phyloP scores from a whole-genome alignment of 2,329 filamentous ascomycete genomes.

The Alternaria angustiovoidea region DNA sequence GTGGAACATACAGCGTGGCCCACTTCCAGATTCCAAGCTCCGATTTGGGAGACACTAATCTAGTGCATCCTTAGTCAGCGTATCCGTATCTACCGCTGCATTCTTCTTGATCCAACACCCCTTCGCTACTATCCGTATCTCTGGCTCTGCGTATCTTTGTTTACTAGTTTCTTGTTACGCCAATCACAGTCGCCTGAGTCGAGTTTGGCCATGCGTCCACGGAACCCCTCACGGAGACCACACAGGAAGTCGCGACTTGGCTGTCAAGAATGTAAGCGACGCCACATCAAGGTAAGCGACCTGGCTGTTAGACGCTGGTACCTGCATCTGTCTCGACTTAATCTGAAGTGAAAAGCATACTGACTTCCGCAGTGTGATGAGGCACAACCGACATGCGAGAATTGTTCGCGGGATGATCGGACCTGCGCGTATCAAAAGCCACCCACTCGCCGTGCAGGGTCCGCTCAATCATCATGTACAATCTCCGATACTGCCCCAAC shows the following conservation, averaged over 20 bases:
- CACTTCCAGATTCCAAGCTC: not conserved
- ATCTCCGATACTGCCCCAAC: not conserved
- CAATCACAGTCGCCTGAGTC: not conserved
- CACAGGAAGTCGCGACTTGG: slow-evolving; percentile 33
- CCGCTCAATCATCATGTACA: not conserved
- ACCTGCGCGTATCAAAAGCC: slow-evolving; percentile 22
- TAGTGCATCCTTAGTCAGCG: not conserved
- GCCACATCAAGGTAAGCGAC: slow-evolving; percentile 32
- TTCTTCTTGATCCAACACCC: not conserved
- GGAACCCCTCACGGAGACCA: slow-evolving; percentile 16
- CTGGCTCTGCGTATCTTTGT: slow-evolving; percentile 1
- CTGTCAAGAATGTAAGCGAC: slow-evolving; percentile 31
- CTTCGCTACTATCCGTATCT: not conserved
- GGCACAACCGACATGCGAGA: slow-evolving; percentile 24
- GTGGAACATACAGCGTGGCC: not conserved
- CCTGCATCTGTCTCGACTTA: not conserved
- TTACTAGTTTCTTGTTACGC: not conserved
- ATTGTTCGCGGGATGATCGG: slow-evolving; percentile 22
- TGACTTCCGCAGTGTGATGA: slow-evolving; percentile 28
- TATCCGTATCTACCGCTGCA: not conserved
- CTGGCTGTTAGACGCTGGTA: not conserved
- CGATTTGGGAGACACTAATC: not conserved
- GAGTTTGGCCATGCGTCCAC: not conserved
- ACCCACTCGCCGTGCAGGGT: slow-evolving; percentile 7
- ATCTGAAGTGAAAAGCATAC: not conserved